phyloP scores from a whole-genome alignment of 495 filamentous ascomycete species.

The Rusavskia elegans region DNA sequence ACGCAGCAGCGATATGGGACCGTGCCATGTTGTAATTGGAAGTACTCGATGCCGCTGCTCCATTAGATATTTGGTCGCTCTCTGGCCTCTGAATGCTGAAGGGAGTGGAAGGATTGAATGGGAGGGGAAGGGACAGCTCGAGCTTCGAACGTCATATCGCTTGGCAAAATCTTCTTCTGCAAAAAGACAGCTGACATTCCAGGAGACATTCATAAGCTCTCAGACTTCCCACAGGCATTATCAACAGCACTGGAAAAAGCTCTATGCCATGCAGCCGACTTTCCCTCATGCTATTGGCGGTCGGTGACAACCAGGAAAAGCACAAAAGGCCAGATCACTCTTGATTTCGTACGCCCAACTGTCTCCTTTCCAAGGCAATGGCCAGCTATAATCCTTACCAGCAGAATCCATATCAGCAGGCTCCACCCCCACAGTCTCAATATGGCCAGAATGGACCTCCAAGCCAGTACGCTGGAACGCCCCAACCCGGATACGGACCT shows the following conservation, averaged over 20 bases:
- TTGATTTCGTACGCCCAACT: neutral
- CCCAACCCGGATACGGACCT: constrained; percentile 12
- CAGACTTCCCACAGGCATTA: neutral
- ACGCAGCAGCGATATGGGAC: constrained; percentile 10
- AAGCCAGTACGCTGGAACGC: constrained; percentile 10
- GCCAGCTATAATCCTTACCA: constrained; percentile 19
- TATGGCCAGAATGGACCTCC: constrained; percentile 6
- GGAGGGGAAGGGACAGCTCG: too few relatives aligned
- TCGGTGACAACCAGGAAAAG: neutral
- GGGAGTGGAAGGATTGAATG: neutral
- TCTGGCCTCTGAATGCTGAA: neutral
- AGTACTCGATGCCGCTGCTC: neutral
- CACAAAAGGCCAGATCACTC: neutral
- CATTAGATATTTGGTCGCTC: neutral
- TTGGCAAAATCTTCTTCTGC: neutral
- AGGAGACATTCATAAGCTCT: neutral
- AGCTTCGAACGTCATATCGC: neutral
- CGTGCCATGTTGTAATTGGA: constrained; percentile 10
- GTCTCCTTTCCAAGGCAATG: neutral
- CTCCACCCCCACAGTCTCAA: neutral
- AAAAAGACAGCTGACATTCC: neutral
- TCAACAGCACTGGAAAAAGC: too few relatives aligned
- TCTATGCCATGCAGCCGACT: neutral
- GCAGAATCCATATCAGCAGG: constrained; percentile 8
- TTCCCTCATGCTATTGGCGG: neutral